These are phyloP conservation scores for Coccomyxa subellipsoidea DNA, from an alignment of 163 green algal species.

Conservation along the genomic window DNA sequence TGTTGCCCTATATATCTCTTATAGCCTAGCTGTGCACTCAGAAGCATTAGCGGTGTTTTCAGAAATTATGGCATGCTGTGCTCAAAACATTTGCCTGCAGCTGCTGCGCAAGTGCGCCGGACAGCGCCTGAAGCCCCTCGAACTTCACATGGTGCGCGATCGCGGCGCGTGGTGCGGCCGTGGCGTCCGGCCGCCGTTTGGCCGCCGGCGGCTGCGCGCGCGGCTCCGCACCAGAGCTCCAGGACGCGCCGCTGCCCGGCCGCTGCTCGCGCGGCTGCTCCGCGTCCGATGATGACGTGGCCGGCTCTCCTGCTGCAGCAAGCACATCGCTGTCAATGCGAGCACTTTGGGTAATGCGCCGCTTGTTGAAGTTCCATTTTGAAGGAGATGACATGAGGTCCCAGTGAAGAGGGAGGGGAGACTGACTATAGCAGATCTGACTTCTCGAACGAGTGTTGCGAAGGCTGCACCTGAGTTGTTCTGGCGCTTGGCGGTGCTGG, in stretches of 20 bases:
- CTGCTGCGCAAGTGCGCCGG: background rate
- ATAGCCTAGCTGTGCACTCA: no score
- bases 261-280: background rate
- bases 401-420: no score
- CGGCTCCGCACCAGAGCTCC: background rate
- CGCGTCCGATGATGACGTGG: background rate
- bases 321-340: background rate
- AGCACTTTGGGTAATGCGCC: no score
- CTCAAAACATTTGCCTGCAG: no score
- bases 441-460: no score
- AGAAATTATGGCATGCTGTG: no score
- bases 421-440: no score
- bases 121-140: background rate
- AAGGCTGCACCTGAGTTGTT: background rate
- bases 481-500: constrained; percentile 1
- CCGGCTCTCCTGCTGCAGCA: background rate
- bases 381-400: no score
- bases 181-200: background rate
- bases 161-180: background rate
- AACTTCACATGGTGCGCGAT: background rate
- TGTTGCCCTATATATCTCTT: no score
- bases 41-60: no score
- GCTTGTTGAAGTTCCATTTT: no score
- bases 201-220: background rate
- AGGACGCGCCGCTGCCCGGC: background rate